These are phyloP conservation scores for Benincasa hispida DNA, from an alignment of 306 rosid genomes.

Conservation along the genomic window DNA sequence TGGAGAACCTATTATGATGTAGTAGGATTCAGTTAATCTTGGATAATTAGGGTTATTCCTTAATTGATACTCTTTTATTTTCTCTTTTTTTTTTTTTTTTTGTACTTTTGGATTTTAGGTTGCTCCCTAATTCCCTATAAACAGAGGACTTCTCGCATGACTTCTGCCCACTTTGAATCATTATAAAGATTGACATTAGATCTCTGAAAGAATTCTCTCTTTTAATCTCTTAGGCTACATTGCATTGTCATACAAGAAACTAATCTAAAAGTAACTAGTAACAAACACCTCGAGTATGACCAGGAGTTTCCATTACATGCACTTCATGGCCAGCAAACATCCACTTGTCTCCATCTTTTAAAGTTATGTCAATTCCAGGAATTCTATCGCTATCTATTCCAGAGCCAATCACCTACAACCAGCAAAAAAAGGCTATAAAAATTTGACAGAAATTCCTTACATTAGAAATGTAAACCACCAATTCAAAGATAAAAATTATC, in stretches of 20 bases:
- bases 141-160: neutral
- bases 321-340: constrained; percentile 99
- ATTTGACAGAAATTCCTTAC: neutral
- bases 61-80: neutral
- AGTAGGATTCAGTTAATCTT: neutral
- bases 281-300: constrained; percentile 71
- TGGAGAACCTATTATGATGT: neutral
- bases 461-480: neutral
- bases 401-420: constrained; percentile 73
- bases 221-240: neutral
- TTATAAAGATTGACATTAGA: neutral
- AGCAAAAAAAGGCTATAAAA: neutral
- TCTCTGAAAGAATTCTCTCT: neutral
- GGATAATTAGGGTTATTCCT: neutral
- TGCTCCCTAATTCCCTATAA: neutral
- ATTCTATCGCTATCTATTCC: constrained; percentile 58
- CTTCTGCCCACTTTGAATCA: neutral
- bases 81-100: too few species aligned
- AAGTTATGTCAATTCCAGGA: constrained; percentile 69
- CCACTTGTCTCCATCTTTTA: constrained; percentile 92
- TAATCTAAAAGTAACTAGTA: constrained; percentile 9
- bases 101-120: neutral
- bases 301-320: constrained; percentile 74
- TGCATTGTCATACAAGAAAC: neutral
- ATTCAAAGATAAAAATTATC: neutral